These are phyloP conservation scores for Lactarius sanguifluus DNA, from an alignment of 768 basidiomycete species.

Conservation along the genomic window DNA sequence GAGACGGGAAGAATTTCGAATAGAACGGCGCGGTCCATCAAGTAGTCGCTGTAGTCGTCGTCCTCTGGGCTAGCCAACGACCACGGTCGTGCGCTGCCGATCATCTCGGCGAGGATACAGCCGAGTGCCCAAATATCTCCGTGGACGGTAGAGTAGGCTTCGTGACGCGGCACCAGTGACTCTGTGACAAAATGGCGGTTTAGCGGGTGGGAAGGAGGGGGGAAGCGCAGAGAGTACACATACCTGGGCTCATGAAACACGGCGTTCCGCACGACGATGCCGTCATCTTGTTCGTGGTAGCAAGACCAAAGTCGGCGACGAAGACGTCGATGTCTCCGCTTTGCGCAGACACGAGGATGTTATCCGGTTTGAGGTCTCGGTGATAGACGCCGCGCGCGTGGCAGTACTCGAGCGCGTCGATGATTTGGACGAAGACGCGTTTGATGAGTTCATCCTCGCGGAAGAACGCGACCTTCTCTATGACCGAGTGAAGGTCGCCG, in stretches of 20 bases:
- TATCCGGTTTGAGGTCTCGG: slow-evolving; percentile 1
- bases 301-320: slow-evolving; percentile 5
- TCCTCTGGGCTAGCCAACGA: neutral
- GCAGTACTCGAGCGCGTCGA: slow-evolving; percentile 17
- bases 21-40: slow-evolving; percentile 4
- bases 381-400: slow-evolving; percentile 11
- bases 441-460: slow-evolving; percentile 8
- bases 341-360: slow-evolving; percentile 4
- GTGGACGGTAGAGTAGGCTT: neutral
- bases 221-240: neutral
- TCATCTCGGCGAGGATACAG: slow-evolving; percentile 16
- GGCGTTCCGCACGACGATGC: slow-evolving; percentile 3
- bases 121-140: slow-evolving; percentile 20
- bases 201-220: neutral
- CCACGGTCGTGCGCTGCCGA: slow-evolving; percentile 3
- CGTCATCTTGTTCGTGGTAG: slow-evolving; percentile 5
- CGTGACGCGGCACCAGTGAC: neutral
- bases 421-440: slow-evolving; percentile 1
- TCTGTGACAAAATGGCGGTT: neutral
- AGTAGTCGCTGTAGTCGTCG: slow-evolving; percentile 1
- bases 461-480: slow-evolving; percentile 6
- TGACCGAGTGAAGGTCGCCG: slow-evolving; percentile 5
- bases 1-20: slow-evolving; percentile 34
- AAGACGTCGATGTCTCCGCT: slow-evolving; percentile 3
- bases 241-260: slow-evolving; percentile 13